Conservation (phyloP, 75 land plant genomes). For the Pseudotsuga menziesii region DNA sequence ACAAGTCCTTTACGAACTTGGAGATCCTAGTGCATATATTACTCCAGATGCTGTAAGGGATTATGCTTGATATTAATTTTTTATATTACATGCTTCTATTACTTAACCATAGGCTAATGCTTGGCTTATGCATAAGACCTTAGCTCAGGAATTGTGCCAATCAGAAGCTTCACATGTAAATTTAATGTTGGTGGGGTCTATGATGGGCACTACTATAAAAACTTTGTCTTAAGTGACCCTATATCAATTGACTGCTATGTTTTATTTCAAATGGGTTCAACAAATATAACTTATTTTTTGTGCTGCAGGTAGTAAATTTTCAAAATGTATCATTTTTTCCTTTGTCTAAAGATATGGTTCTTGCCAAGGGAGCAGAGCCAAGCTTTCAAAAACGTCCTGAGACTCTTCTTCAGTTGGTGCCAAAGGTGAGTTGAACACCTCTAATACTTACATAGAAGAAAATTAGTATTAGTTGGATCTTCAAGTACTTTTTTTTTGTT, state of each 20-base stretch:
- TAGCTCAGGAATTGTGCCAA: not conserved
- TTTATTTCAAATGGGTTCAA: conserved; percentile 5
- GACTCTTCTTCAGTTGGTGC: conserved; percentile 72
- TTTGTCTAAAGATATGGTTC: conserved; percentile 47
- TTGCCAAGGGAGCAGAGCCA: conserved; percentile 64
- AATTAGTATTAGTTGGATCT: not conserved
- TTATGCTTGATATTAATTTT: not conserved
- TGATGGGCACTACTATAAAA: not conserved
- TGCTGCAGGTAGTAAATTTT: conserved; percentile 67
- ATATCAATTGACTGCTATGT: not conserved
- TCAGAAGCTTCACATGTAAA: not conserved
- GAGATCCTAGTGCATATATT: conserved; percentile 78
- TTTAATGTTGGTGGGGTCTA: not conserved
- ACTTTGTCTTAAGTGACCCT: not conserved
- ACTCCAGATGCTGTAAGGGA: conserved; percentile 85
- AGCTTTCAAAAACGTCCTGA: conserved; percentile 35
- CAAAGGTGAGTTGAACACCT: conserved; percentile 40
- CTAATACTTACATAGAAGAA: not conserved
- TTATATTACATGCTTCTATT: not conserved
- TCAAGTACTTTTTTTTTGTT: not conserved
- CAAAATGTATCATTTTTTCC: conserved; percentile 55
- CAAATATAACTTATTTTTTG: conserved; percentile 6
- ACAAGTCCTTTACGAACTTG: conserved; percentile 94
- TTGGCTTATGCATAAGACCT: not conserved
- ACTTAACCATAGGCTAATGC: not conserved